Evolutionary conservation across 176 grass and related monocot species (phyloP).

Genomic region (Aechmea fasciata): DNA sequence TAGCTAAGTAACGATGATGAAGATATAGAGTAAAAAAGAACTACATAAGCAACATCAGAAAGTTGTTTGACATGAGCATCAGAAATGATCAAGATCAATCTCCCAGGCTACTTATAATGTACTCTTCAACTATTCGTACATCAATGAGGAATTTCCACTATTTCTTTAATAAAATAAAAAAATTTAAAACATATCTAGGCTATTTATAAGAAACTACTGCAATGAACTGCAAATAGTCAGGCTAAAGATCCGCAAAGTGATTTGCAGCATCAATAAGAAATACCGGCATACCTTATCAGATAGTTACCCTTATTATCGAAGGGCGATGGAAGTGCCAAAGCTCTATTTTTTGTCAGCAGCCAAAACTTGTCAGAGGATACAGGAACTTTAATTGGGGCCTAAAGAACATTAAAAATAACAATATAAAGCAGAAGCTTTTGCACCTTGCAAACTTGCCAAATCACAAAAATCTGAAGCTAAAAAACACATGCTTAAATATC

Average conservation of each 20-base stretch:
- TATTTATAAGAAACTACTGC: too few species aligned
- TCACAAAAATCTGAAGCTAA: background rate
- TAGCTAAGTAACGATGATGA: background rate
- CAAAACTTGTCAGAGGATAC: slow-evolving; percentile 83
- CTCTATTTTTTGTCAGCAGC: slow-evolving; percentile 63
- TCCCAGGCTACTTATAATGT: too few species aligned
- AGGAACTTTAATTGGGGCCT: slow-evolving; percentile 71
- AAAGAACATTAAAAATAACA: slow-evolving; percentile 14
- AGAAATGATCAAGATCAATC: too few species aligned
- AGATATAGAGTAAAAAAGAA: background rate
- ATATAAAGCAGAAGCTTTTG: slow-evolving; percentile 3
- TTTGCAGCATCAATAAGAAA: background rate
- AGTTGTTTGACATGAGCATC: too few species aligned
- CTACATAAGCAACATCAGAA: too few species aligned
- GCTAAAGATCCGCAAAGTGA: background rate
- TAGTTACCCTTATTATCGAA: slow-evolving; percentile 90
- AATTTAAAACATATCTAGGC: too few species aligned
- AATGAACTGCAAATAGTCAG: background rate
- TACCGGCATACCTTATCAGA: slow-evolving; percentile 54
- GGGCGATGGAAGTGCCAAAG: slow-evolving; percentile 73
- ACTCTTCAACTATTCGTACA: too few species aligned
- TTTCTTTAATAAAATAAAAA: too few species aligned
- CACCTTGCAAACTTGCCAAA: background rate
- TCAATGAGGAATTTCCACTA: too few species aligned
- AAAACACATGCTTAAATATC: background rate